Evolutionary conservation across 495 filamentous ascomycete species (phyloP).

Genomic region (Neurospora tetraspora): DNA sequence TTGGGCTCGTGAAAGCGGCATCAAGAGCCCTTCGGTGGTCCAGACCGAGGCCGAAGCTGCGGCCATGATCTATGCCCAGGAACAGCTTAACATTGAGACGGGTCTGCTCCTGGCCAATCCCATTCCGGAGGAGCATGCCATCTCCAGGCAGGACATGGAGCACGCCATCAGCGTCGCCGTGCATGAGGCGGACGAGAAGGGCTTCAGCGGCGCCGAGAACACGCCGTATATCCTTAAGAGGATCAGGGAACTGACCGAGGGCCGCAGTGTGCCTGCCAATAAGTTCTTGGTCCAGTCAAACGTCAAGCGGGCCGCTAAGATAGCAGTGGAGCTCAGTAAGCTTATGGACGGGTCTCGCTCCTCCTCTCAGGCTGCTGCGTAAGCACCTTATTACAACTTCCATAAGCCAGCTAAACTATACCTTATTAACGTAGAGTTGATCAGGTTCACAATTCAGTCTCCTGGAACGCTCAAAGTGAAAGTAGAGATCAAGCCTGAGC

Average conservation of each 20-base stretch:
- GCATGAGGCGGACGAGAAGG: slow-evolving; percentile 56
- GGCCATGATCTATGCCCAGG: slow-evolving; percentile 55
- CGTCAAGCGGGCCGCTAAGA: slow-evolving; percentile 64
- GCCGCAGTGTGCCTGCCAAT: slow-evolving; percentile 65
- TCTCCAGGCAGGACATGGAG: slow-evolving; percentile 67
- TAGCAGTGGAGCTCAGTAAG: slow-evolving; percentile 66
- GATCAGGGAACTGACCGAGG: slow-evolving; percentile 71
- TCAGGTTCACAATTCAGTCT: neutral
- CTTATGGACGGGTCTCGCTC: slow-evolving; percentile 25
- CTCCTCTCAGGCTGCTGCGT: neutral
- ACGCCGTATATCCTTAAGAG: slow-evolving; percentile 79
- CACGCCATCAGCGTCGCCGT: slow-evolving; percentile 63
- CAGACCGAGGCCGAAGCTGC: slow-evolving; percentile 73
- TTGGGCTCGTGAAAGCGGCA: slow-evolving; percentile 75
- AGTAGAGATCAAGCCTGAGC: neutral
- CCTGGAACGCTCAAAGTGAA: neutral
- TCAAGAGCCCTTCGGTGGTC: slow-evolving; percentile 65
- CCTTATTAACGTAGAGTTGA: neutral
- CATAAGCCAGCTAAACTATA: neutral
- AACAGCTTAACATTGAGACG: slow-evolving; percentile 53
- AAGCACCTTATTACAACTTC: neutral
- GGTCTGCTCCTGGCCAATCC: slow-evolving; percentile 86
- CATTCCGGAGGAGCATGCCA: slow-evolving; percentile 58
- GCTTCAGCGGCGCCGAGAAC: slow-evolving; percentile 63
- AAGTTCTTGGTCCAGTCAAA: slow-evolving; percentile 69